phyloP scores from a whole-genome alignment of 1,284 basidiomycete species.

The Lentinus polychrous region DNA sequence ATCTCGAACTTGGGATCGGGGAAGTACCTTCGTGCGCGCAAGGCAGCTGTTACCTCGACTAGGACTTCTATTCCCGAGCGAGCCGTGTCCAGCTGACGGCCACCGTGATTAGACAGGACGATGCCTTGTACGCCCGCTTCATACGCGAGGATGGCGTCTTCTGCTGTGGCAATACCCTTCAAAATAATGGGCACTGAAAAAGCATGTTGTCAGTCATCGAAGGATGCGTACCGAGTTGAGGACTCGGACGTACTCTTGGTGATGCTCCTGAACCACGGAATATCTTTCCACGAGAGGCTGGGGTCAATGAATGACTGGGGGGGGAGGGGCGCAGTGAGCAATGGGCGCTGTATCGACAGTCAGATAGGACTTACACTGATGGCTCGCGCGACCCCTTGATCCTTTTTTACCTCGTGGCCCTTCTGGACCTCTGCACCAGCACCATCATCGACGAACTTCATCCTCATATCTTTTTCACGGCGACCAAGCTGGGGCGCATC shows the following conservation, averaged over 20 bases:
- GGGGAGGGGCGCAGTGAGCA: background rate
- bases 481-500: conserved; percentile 91
- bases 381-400: conserved; percentile 25
- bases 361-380: conserved; percentile 20
- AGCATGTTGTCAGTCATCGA: background rate
- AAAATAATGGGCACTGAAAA: conserved; percentile 83
- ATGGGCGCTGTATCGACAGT: background rate
- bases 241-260: conserved; percentile 64
- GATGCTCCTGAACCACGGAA: conserved; percentile 84
- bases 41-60: conserved; percentile 76
- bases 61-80: conserved; percentile 85
- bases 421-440: conserved; percentile 27
- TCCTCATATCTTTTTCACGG: conserved; percentile 91
- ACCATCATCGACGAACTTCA: conserved; percentile 64
- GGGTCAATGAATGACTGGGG: conserved; percentile 90
- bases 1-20: conserved; percentile 77
- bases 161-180: conserved; percentile 74
- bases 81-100: conserved; percentile 85
- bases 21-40: conserved; percentile 58
- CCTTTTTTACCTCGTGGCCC: conserved; percentile 44
- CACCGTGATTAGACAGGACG: conserved; percentile 87
- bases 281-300: conserved; percentile 79
- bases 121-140: conserved; percentile 77
- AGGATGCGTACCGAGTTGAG: background rate
- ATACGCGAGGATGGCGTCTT: conserved; percentile 84